phyloP scores from a whole-genome alignment of 1,284 basidiomycete species.

The Leccinum holopus region DNA sequence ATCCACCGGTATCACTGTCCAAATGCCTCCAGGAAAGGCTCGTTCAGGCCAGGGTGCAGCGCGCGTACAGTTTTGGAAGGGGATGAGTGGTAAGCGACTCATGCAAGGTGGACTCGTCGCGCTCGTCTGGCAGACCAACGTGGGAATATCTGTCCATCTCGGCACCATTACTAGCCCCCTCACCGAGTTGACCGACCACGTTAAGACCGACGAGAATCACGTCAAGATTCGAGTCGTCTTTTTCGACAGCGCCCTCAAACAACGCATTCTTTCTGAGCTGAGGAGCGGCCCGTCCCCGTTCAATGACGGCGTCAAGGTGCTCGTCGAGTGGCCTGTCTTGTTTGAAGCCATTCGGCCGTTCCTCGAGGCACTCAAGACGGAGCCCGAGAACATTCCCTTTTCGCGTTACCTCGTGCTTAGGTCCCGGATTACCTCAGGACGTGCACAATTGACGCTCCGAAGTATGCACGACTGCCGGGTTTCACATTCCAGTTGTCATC shows the following conservation, averaged over 20 bases:
- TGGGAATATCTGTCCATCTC: constrained; percentile 42
- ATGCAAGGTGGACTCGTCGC: constrained; percentile 57
- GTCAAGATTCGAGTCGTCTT: constrained; percentile 48
- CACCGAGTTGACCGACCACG: constrained; percentile 43
- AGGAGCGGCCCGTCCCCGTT: constrained; percentile 13
- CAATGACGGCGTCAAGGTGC: constrained; percentile 28
- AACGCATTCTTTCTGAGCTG: constrained; percentile 44
- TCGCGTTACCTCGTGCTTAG: constrained; percentile 48
- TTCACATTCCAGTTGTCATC: constrained; percentile 52
- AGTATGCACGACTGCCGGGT: constrained; percentile 46
- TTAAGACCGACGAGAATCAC: constrained; percentile 27
- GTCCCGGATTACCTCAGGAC: constrained; percentile 33
- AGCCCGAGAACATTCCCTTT: constrained; percentile 56
- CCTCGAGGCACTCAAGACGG: constrained; percentile 50
- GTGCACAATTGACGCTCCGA: constrained; percentile 45
- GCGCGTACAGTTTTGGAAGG: constrained; percentile 54
- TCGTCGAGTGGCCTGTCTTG: constrained; percentile 61
- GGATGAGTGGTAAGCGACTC: constrained; percentile 50
- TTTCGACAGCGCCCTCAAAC: constrained; percentile 49
- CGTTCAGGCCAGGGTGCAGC: constrained; percentile 35
- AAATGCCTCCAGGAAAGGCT: constrained; percentile 54
- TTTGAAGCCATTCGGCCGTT: constrained; percentile 64
- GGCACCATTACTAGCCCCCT: constrained; percentile 45
- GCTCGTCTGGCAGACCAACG: constrained; percentile 43
- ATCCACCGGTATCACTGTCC: constrained; percentile 42